Evolutionary conservation across 2,329 filamentous ascomycete species (phyloP), one percentile per base, ranked within the genome.

Genomic region (Nannizziopsis barbatae): DNA sequence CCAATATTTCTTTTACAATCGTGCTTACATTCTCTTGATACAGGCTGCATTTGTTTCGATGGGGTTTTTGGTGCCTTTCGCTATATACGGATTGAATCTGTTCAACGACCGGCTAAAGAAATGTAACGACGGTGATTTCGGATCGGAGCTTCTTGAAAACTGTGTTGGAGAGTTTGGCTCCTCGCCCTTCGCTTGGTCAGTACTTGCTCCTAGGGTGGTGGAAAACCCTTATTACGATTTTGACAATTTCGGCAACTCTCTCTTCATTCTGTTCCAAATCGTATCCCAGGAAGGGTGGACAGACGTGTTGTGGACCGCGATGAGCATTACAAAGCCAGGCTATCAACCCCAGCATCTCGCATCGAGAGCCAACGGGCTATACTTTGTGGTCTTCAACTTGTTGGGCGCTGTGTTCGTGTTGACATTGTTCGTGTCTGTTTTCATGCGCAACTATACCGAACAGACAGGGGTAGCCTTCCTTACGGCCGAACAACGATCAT

Each of bases 401-500:
- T 75, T 98, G 58, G 88, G 88, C 30, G 92, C 92, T 0, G 90
- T 98, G 55, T 98, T 98, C 68, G 84, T 98, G 53, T 75, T 98
- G 61, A 98, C 92, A 1, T 72, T 98, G 61, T 98, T 98, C 65
- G 93, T 98, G 42, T 96, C 92, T 49, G 92, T 98, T 52, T 98
- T 98, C 65, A 98, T 98, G 92, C 86, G 92, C 52, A 98, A 95
- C 65, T 98, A 98, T 67, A 98, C 92, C 0, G 92, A 98, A 67
- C 89, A 96, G 67, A 98, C 92, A 0, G 92, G 92, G 1, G 92
- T 98, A 38, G 92, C 92, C 2, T 98, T 90, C 63, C 71, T 98
- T 58, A 98, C 92, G 1, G 84, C 89, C 0, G 92, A 98, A 59
- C 92, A 98, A 64, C 82, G 92, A 57, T 95, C 90, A 0, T 98